A percentile compares a stretch with the other conserved stretches of the same genome.
phyloP scores from a whole-genome alignment of 2,329 filamentous ascomycete species.

The Calonectria pteridis region DNA sequence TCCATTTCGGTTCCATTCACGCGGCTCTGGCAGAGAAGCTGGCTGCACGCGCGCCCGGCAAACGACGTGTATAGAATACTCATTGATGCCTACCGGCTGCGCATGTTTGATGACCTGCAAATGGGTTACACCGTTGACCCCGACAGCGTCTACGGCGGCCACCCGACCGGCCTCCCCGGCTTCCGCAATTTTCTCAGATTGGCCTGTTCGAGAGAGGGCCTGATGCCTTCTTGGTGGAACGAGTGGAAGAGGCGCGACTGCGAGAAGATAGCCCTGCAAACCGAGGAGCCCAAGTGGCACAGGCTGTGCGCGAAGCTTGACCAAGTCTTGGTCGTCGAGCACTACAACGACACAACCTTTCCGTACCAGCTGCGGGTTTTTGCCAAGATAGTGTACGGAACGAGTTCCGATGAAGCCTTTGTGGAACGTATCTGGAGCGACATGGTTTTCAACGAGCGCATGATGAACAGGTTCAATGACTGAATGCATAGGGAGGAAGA shows the following conservation, averaged over 20 bases:
- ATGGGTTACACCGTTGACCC: slow-evolving; percentile 24
- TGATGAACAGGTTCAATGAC: background rate
- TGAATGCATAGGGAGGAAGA: background rate
- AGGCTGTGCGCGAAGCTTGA: slow-evolving; percentile 41
- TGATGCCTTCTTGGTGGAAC: slow-evolving; percentile 57
- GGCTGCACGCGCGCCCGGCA: slow-evolving; percentile 53
- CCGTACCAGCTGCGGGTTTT: slow-evolving; percentile 59
- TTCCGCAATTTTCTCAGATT: slow-evolving; percentile 50
- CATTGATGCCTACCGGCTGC: slow-evolving; percentile 59
- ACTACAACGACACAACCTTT: slow-evolving; percentile 54
- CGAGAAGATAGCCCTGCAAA: slow-evolving; percentile 42
- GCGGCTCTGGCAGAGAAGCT: slow-evolving; percentile 48
- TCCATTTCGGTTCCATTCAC: slow-evolving; percentile 49
- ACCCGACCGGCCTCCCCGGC: slow-evolving; percentile 34
- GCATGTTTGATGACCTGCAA: slow-evolving; percentile 48
- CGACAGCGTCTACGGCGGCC: slow-evolving; percentile 41
- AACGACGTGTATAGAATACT: slow-evolving; percentile 56
- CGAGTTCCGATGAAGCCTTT: background rate
- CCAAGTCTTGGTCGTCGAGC: slow-evolving; percentile 48
- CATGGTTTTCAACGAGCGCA: background rate
- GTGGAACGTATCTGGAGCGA: background rate
- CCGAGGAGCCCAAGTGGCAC: slow-evolving; percentile 37
- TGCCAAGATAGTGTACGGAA: slow-evolving; percentile 48
- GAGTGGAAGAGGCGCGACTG: slow-evolving; percentile 49
- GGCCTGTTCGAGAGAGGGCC: slow-evolving; percentile 2